Conservation (phyloP, 2,329 filamentous ascomycete species). For the Bisporella sp. region DNA sequence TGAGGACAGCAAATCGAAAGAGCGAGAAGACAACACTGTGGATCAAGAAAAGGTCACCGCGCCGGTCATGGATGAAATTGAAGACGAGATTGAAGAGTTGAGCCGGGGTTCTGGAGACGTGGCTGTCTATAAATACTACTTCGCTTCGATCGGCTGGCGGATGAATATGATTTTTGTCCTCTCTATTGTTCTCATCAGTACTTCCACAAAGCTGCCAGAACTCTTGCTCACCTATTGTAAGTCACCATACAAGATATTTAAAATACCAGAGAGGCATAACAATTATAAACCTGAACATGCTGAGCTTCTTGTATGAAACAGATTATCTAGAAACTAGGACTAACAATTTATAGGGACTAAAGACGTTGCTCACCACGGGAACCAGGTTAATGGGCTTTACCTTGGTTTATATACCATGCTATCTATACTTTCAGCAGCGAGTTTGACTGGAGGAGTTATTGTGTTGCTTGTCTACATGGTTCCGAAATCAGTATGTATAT, state of each 20-base stretch:
- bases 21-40: too few relatives aligned
- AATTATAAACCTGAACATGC: too few relatives aligned
- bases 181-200: conserved; percentile 5
- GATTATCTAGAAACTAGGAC: neutral
- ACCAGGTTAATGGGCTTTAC: conserved; percentile 10
- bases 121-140: conserved; percentile 23
- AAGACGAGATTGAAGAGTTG: conserved; percentile 13
- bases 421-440: neutral
- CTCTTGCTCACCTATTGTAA: conserved; percentile 12
- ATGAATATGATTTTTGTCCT: conserved; percentile 4
- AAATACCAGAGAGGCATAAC: too few relatives aligned
- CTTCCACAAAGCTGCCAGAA: conserved; percentile 13
- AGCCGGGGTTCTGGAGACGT: conserved; percentile 18
- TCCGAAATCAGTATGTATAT: conserved; percentile 29
- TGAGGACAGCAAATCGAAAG: conserved; percentile 1
- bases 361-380: conserved; percentile 4
- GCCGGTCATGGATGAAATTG: neutral
- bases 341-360: conserved; percentile 19
- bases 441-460: conserved; percentile 5
- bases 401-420: conserved; percentile 9
- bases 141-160: conserved; percentile 18
- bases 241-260: neutral
- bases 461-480: conserved; percentile 46
- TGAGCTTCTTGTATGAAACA: too few relatives aligned
- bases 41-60: too few relatives aligned